Evolutionary conservation across 768 basidiomycete genomes (phyloP), one percentile per base, ranked within the genome.

Genomic region (Leucogyrophana mollusca): DNA sequence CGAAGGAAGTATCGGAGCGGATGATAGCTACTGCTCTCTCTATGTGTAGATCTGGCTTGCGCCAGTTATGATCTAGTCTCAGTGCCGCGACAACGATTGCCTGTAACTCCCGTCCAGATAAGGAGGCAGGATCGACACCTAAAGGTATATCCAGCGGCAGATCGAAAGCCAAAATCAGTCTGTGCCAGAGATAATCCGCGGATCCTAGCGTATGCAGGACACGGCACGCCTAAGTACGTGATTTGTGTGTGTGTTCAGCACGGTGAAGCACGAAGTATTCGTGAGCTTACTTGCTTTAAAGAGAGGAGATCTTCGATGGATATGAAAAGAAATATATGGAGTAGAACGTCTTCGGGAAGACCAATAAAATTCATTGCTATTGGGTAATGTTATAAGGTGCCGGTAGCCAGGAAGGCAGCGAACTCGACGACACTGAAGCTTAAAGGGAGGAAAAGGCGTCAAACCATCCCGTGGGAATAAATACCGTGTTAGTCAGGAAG

Each of bases 181-280:
- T 70, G 69, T 77, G 81, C 80, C 80, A 83, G 32, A 80, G 59
- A 58, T 79, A 80, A 56, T 84, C 76, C 33, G 61, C 61, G 40
- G 68, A 70, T 11, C 70, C 72, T 34, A 77, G 70, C n/a, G 72
- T 71, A 64, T 83, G 73, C 47, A 82, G 62, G 49, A 64, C 74
- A 30, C 27, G 27, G 13, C 79, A 79, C 60, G 78, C 74, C 78
- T n/a, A n/a, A n/a, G n/a, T 83, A 60, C 66, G 67, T 70, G 68
- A 59, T 23, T 51, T 25, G 34, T 47, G 52, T 49, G 42, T 46
- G 50, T 62, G 49, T 51, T 49, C 32, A 30, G 25, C 9, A 18
- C 22, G 5, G 16, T 14, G 37, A 36, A 30, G 36, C 40, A 14
- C 16, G 14, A 34, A 39, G 34, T 21, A 59, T 61, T 56, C 27